A percentile compares a stretch with the other conserved stretches of the same genome.
phyloP scores from a whole-genome alignment of 805 yeast species.

The Schwanniomyces sp. region DNA sequence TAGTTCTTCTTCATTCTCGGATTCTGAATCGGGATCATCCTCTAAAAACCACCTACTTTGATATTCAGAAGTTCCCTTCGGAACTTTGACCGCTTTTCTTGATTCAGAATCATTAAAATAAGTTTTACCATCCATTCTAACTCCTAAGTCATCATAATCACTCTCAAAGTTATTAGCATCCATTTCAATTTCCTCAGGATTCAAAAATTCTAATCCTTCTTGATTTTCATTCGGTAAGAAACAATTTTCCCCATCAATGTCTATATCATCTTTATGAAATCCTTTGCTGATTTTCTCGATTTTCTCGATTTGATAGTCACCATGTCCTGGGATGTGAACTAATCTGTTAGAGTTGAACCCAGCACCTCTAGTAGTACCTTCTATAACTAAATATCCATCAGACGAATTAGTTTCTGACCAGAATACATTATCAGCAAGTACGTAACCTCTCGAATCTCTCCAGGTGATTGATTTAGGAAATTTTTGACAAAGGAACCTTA shows the following conservation, averaged over 20 bases:
- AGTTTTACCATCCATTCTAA: constrained; percentile 56
- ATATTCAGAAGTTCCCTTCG: constrained; percentile 74
- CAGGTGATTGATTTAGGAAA: constrained; percentile 83
- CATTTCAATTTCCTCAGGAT: constrained; percentile 55
- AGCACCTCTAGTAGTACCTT: constrained; percentile 84
- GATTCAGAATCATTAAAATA: constrained; percentile 40
- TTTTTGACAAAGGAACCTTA: constrained; percentile 79
- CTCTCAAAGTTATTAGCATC: constrained; percentile 33
- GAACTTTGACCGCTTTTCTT: constrained; percentile 43
- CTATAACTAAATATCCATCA: constrained; percentile 52
- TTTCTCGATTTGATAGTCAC: constrained; percentile 77
- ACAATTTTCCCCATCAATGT: constrained; percentile 22
- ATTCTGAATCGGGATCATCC: constrained; percentile 45
- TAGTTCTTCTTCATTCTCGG: constrained; percentile 45
- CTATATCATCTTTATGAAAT: constrained; percentile 11
- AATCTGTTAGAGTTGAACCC: constrained; percentile 78
- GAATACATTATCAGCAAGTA: constrained; percentile 67
- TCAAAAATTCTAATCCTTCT: constrained; percentile 60
- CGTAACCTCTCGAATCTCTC: constrained; percentile 91
- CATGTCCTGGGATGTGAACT: constrained; percentile 85
- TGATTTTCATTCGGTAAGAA: constrained; percentile 38
- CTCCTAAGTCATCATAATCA: constrained; percentile 39
- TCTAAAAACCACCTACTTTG: constrained; percentile 76
- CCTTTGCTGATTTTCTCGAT: constrained; percentile 50
- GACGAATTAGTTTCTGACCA: constrained; percentile 33